These are phyloP conservation scores for Phaffia tasmanica DNA, from an alignment of 768 basidiomycete genomes.

Conservation along the genomic window DNA sequence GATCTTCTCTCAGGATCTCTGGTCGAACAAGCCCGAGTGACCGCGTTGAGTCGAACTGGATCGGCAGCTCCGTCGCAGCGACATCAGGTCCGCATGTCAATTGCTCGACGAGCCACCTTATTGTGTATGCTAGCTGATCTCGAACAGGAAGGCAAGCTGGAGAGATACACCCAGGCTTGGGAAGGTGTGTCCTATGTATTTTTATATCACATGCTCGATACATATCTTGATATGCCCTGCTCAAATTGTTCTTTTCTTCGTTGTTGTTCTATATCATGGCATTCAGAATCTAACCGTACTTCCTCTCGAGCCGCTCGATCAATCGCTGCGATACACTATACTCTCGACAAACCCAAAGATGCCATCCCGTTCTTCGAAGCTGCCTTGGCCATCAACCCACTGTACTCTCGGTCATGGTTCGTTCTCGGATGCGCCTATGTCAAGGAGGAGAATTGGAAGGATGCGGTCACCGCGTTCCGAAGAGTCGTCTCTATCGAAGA, in stretches of 20 bases:
- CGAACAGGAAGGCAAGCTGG: constrained; percentile 49
- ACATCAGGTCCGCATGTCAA: constrained; percentile 14
- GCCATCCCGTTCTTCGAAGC: constrained; percentile 57
- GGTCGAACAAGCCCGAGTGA: constrained; percentile 15
- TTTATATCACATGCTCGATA: not conserved
- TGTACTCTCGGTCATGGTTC: constrained; percentile 84
- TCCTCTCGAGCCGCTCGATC: constrained; percentile 88
- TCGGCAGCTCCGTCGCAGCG: constrained; percentile 18
- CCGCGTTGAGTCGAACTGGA: constrained; percentile 12
- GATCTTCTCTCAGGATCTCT: constrained; percentile 45
- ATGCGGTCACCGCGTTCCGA: constrained; percentile 68
- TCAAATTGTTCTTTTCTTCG: not conserved
- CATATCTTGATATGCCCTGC: not conserved
- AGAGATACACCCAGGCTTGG: constrained; percentile 80
- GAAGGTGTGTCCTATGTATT: constrained; percentile 36
- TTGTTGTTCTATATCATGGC: not conserved
- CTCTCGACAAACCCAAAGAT: constrained; percentile 51
- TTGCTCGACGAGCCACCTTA: constrained; percentile 69
- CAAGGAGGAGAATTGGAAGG: constrained; percentile 70
- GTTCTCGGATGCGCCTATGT: constrained; percentile 85
- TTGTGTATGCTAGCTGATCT: constrained; percentile 94
- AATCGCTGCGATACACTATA: constrained; percentile 72
- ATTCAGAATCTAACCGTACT: constrained; percentile 49
- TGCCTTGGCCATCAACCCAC: constrained; percentile 79
- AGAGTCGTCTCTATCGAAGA: constrained; percentile 84